Percentiles rank a stretch among this genome's conserved stretches.
These are phyloP conservation scores for Leccinum truebloodii DNA, from an alignment of 768 basidiomycete species.

Conservation along the genomic window DNA sequence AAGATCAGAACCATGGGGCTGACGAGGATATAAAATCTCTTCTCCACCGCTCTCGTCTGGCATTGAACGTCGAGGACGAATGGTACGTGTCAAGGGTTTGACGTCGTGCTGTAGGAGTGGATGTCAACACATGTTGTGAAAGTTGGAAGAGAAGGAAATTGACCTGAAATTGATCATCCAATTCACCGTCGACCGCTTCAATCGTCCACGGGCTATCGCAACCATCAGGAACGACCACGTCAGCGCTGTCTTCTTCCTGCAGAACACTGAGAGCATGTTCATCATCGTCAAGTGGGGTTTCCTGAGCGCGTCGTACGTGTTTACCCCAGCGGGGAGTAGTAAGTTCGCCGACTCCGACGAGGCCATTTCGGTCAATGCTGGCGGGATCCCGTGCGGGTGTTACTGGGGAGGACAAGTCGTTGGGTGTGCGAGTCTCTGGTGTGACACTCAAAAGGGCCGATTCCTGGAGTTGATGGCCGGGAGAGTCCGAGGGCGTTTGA, in stretches of 20 bases:
- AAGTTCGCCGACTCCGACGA: constrained; percentile 95
- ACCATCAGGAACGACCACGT: constrained; percentile 47
- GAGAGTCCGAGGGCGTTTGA: constrained; percentile 68
- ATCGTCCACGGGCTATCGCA: constrained; percentile 89
- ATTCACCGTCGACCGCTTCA: constrained; percentile 80
- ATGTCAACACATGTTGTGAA: constrained; percentile 1
- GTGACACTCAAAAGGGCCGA: constrained; percentile 48
- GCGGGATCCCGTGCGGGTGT: constrained; percentile 77
- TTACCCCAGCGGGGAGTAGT: constrained; percentile 93
- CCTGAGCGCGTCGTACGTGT: constrained; percentile 42
- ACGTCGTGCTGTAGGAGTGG: constrained; percentile 42
- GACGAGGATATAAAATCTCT: constrained; percentile 85
- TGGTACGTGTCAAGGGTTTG: constrained; percentile 45
- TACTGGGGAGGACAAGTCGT: constrained; percentile 64
- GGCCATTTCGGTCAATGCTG: constrained; percentile 77
- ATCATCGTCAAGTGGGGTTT: constrained; percentile 41
- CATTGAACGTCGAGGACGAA: constrained; percentile 63
- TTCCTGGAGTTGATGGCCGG: constrained; percentile 45
- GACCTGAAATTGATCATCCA: constrained; percentile 71
- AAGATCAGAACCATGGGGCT: constrained; percentile 37
- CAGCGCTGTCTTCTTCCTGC: constrained; percentile 33
- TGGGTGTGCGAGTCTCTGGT: constrained; percentile 54
- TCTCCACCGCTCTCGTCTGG: constrained; percentile 88
- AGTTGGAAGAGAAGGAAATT: background rate
- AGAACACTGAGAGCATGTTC: constrained; percentile 35